phyloP scores from a whole-genome alignment of 306 rosid species.

The Trifolium pratense region DNA sequence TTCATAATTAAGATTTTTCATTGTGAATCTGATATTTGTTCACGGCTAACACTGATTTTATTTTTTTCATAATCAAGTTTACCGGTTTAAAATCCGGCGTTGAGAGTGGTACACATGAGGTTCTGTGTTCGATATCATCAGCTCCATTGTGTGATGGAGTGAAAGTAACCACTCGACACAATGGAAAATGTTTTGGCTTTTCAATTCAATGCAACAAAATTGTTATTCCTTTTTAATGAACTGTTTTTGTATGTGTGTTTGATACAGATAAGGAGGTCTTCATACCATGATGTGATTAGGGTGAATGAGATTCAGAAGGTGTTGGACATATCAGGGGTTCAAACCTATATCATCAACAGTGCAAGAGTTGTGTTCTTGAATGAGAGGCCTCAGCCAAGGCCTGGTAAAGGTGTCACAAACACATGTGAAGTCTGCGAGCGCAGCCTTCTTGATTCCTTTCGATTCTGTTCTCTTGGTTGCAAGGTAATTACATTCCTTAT shows the following conservation, averaged over 20 bases:
- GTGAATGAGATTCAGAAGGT: conserved; percentile 94
- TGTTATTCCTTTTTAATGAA: conserved; percentile 17
- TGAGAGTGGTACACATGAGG: too few relatives aligned
- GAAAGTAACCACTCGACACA: too few relatives aligned
- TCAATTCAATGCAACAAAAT: conserved; percentile 29
- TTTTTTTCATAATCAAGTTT: neutral
- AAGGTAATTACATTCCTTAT: conserved; percentile 60
- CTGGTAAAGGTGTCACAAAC: conserved; percentile 78
- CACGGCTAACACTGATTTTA: too few relatives aligned
- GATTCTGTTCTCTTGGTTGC: conserved; percentile 94
- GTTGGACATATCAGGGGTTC: conserved; percentile 82
- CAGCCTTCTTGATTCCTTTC: conserved; percentile 88
- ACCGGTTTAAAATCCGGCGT: neutral
- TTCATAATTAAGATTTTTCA: too few relatives aligned
- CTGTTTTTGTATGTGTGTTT: neutral
- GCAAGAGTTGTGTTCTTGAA: conserved; percentile 48
- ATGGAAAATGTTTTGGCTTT: neutral
- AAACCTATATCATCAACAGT: conserved; percentile 50
- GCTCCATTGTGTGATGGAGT: too few relatives aligned
- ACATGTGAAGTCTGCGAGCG: conserved; percentile 96
- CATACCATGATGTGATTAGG: conserved; percentile 93
- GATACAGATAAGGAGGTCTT: conserved; percentile 89
- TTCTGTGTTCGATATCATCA: too few relatives aligned
- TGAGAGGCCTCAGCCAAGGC: conserved; percentile 48
- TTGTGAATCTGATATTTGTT: too few relatives aligned